phyloP scores from a whole-genome alignment of 495 filamentous ascomycete genomes.

The Hypoxylon fuscum region DNA sequence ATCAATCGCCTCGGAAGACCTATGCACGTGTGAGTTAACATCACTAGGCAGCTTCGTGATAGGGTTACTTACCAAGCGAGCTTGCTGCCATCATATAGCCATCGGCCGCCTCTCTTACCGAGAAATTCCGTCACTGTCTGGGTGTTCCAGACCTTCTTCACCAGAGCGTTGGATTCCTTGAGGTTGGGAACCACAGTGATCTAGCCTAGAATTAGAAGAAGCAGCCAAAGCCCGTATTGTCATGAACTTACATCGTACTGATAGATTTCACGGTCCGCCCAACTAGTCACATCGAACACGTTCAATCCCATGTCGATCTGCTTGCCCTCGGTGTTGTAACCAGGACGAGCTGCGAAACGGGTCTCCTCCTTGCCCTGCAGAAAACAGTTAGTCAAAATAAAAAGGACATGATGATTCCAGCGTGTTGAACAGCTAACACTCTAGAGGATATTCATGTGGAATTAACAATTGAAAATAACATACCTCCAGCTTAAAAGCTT shows the following conservation, averaged over 20 bases:
- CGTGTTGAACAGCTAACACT: no score
- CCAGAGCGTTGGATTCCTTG: constrained; percentile 61
- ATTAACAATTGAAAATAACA: no score
- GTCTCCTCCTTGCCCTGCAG: constrained; percentile 9
- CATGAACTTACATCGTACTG: constrained; percentile 84
- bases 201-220: constrained; percentile 49
- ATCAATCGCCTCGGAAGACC: constrained; percentile 51
- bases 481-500: constrained; percentile 49
- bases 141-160: constrained; percentile 79
- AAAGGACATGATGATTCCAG: no score
- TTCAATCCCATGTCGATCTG: constrained; percentile 72
- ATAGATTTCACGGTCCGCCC: constrained; percentile 64
- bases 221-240: background rate
- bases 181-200: constrained; percentile 67
- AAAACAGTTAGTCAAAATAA: constrained; percentile 4
- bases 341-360: constrained; percentile 34
- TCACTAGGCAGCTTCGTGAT: background rate
- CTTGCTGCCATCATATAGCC: constrained; percentile 81
- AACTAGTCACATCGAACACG: constrained; percentile 68
- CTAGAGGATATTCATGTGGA: no score
- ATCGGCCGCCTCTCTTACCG: constrained; percentile 50
- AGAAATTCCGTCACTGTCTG: constrained; percentile 63
- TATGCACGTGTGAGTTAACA: constrained; percentile 37
- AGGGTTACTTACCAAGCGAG: constrained; percentile 73
- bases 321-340: constrained; percentile 66